Percentiles rank a stretch among this genome's conserved stretches.
These are phyloP conservation scores for Lentinula raphanica DNA, from an alignment of 768 basidiomycete genomes.

Conservation along the genomic window DNA sequence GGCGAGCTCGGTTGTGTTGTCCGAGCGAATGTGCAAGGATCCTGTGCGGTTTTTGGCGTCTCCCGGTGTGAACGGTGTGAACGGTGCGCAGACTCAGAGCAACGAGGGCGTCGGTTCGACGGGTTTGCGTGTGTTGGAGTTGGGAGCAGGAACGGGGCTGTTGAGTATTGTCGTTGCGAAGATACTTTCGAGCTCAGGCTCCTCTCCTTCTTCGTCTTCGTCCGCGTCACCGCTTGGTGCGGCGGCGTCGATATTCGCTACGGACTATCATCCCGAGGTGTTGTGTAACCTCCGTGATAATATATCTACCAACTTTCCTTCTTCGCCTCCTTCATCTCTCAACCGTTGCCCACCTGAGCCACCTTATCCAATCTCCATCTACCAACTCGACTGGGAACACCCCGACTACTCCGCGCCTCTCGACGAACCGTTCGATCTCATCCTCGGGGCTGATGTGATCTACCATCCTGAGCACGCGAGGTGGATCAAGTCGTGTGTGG, in stretches of 20 bases:
- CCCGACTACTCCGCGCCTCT: slow-evolving; percentile 31
- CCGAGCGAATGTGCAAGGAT: slow-evolving; percentile 50
- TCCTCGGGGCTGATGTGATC: slow-evolving; percentile 77
- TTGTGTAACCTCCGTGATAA: slow-evolving; percentile 63
- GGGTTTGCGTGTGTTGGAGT: slow-evolving; percentile 62
- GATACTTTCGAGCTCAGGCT: slow-evolving; percentile 22
- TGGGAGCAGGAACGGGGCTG: slow-evolving; percentile 84
- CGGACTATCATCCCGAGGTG: slow-evolving; percentile 77
- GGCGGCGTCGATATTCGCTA: slow-evolving; percentile 70
- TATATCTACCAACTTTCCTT: slow-evolving; percentile 45
- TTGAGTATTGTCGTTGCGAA: slow-evolving; percentile 66
- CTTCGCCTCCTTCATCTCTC: slow-evolving; percentile 10
- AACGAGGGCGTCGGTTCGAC: no score
- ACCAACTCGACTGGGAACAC: slow-evolving; percentile 60
- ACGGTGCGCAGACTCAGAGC: no score
- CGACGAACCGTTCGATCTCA: slow-evolving; percentile 51
- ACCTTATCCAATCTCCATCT: slow-evolving; percentile 40
- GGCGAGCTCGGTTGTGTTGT: slow-evolving; percentile 72
- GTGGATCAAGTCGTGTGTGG: slow-evolving; percentile 65
- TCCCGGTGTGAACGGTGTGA: no score
- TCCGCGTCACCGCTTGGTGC: no score
- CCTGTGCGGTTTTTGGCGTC: slow-evolving; percentile 34
- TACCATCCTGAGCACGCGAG: slow-evolving; percentile 66
- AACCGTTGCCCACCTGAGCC: no score
- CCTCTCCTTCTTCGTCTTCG: slow-evolving; percentile 9